phyloP scores from a whole-genome alignment of 768 basidiomycete genomes.

The Obba rivulosa region DNA sequence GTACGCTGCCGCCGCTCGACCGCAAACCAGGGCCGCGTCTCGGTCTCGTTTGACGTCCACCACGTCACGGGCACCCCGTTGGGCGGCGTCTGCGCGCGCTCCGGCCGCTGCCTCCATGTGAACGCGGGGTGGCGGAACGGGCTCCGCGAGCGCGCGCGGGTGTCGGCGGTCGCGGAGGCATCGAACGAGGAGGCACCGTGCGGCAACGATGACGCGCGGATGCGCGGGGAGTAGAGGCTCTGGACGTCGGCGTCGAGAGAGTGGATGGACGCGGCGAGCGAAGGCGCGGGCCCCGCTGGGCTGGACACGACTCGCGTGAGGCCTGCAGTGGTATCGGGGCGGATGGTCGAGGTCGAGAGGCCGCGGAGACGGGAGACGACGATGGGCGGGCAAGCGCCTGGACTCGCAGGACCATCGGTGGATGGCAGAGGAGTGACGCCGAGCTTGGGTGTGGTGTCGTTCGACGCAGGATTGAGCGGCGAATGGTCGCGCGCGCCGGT shows the following conservation, averaged over 20 bases:
- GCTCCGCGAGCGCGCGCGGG: slow-evolving; percentile 9
- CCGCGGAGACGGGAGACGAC: slow-evolving; percentile 7
- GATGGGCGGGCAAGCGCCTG: slow-evolving; percentile 3
- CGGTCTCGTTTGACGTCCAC: slow-evolving; percentile 16
- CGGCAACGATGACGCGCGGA: neutral
- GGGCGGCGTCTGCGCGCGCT: slow-evolving; percentile 10
- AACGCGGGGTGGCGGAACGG: slow-evolving; percentile 14
- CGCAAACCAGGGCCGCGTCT: slow-evolving; percentile 19
- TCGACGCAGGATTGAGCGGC: no score
- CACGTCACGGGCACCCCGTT: slow-evolving; percentile 18
- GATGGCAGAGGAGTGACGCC: no score
- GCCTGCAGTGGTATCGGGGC: neutral
- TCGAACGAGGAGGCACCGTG: no score
- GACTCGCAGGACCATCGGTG: neutral
- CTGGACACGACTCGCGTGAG: slow-evolving; percentile 15
- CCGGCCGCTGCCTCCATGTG: slow-evolving; percentile 6
- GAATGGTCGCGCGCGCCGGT: no score
- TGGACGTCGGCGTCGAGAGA: neutral
- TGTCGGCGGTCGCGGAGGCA: slow-evolving; percentile 5
- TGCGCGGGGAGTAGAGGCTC: slow-evolving; percentile 9
- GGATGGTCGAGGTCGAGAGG: slow-evolving; percentile 17
- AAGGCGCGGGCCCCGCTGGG: slow-evolving; percentile 7
- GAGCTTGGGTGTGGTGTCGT: no score
- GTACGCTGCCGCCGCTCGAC: slow-evolving; percentile 18
- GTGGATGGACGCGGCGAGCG: slow-evolving; percentile 7